Percentiles rank a stretch among this genome's conserved stretches.
phyloP scores from a whole-genome alignment of 345 rosid species.

The Zanthoxylum bungeanum region DNA sequence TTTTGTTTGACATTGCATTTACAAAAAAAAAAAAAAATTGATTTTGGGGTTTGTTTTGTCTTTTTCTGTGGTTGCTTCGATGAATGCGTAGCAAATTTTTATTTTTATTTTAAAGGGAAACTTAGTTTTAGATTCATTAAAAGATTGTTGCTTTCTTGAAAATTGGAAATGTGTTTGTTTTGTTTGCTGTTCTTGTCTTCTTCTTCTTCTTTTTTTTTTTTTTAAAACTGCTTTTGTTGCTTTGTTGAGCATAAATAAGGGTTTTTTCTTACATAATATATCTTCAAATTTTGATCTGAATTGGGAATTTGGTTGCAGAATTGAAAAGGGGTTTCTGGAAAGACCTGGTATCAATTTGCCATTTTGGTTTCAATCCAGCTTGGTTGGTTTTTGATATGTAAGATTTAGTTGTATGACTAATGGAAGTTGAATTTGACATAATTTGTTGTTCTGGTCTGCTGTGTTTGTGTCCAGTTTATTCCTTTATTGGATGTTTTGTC shows the following conservation, averaged over 20 bases:
- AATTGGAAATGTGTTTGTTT: slow-evolving; percentile 19
- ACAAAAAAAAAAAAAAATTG: not conserved
- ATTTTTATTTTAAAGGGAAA: not conserved
- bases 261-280: not conserved
- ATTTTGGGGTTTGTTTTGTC: slow-evolving; percentile 17
- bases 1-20: slow-evolving; percentile 15
- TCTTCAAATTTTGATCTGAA: slow-evolving; percentile 5
- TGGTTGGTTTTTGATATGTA: not conserved
- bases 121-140: slow-evolving; percentile 12
- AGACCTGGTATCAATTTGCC: not conserved
- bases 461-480: not conserved
- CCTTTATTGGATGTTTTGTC: not conserved
- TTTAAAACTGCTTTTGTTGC: slow-evolving; percentile 16
- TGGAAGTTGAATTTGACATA: not conserved
- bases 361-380: not conserved
- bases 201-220: no score
- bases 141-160: slow-evolving; percentile 9
- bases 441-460: not conserved
- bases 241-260: not conserved
- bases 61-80: slow-evolving; percentile 18
- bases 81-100: slow-evolving; percentile 5
- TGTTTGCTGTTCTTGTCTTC: slow-evolving; percentile 16
- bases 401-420: slow-evolving; percentile 3
- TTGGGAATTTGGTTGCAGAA: not conserved
- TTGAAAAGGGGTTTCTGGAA: slow-evolving; percentile 1